phyloP scores from a whole-genome alignment of 805 yeast species.

The Kodamaea jinghongensis region DNA sequence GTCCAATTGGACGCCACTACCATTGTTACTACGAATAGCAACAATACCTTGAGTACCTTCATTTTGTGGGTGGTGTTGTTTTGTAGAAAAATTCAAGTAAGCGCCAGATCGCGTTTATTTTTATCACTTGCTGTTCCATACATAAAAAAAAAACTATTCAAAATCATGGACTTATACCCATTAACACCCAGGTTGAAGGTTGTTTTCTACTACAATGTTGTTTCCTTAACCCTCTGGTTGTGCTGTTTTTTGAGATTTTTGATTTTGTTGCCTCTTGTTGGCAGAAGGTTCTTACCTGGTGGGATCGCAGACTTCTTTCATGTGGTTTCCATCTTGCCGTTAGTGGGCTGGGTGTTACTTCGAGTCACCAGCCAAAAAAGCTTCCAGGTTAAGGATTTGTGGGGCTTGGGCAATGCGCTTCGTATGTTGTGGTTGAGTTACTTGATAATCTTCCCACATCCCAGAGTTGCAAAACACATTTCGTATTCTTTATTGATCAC shows the following conservation, averaged over 20 bases:
- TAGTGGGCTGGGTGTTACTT: slow-evolving; percentile 15
- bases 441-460: slow-evolving; percentile 41
- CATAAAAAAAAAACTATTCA: not conserved
- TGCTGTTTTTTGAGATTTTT: slow-evolving; percentile 48
- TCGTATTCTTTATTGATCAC: slow-evolving; percentile 37
- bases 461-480: slow-evolving; percentile 41
- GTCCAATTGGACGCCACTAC: slow-evolving; percentile 48
- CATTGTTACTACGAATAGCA: slow-evolving; percentile 14
- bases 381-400: slow-evolving; percentile 15
- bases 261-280: slow-evolving; percentile 61
- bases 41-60: not conserved
- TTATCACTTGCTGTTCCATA: not conserved
- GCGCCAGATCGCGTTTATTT: not conserved
- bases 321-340: slow-evolving; percentile 35
- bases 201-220: slow-evolving; percentile 33
- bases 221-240: slow-evolving; percentile 45
- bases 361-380: slow-evolving; percentile 13
- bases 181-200: slow-evolving; percentile 30
- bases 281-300: slow-evolving; percentile 61
- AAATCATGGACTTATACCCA: slow-evolving; percentile 36
- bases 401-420: slow-evolving; percentile 28
- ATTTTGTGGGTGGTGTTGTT: not conserved
- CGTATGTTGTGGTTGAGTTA: slow-evolving; percentile 40
- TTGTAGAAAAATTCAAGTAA: not conserved
- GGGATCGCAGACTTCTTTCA: slow-evolving; percentile 69